phyloP scores from a whole-genome alignment of 192 early-diverging fungal species.

The Coemansia sp. region DNA sequence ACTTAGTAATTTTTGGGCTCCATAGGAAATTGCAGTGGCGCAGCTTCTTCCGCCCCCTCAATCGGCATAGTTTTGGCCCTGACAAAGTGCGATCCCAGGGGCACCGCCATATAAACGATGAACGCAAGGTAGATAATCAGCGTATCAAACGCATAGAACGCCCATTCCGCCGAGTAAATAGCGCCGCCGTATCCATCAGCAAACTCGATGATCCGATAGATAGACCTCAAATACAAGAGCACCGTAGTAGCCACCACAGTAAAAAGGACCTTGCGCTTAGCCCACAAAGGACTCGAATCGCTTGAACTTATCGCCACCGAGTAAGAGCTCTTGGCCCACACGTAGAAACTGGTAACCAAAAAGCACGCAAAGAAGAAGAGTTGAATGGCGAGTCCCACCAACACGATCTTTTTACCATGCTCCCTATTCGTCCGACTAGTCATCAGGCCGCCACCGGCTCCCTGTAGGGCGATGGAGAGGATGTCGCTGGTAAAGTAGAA shows the following conservation, averaged over 20 bases:
- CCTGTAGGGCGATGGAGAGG: conserved; percentile 49
- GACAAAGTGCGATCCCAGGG: conserved; percentile 27
- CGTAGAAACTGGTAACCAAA: conserved; percentile 24
- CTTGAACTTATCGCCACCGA: conserved; percentile 5
- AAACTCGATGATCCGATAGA: conserved; percentile 55
- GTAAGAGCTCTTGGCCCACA: conserved; percentile 30
- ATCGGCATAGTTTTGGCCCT: neutral
- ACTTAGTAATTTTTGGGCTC: neutral
- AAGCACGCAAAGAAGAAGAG: conserved; percentile 49
- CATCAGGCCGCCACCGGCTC: conserved; percentile 51
- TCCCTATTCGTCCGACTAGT: conserved; percentile 10
- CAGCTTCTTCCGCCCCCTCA: neutral
- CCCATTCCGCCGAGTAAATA: conserved; percentile 50
- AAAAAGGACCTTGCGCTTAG: conserved; percentile 36
- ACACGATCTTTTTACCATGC: conserved; percentile 38
- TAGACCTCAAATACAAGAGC: conserved; percentile 41
- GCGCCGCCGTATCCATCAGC: conserved; percentile 39
- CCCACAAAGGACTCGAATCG: conserved; percentile 8
- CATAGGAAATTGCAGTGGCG: neutral
- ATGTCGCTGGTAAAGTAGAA: conserved; percentile 53
- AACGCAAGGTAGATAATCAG: conserved; percentile 47
- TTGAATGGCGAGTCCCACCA: conserved; percentile 43
- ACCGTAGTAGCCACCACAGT: conserved; percentile 33
- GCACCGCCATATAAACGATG: conserved; percentile 36
- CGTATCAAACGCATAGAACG: conserved; percentile 55